These are phyloP conservation scores for Quercus mongolica DNA, from an alignment of 306 rosid genomes.

Conservation along the genomic window DNA sequence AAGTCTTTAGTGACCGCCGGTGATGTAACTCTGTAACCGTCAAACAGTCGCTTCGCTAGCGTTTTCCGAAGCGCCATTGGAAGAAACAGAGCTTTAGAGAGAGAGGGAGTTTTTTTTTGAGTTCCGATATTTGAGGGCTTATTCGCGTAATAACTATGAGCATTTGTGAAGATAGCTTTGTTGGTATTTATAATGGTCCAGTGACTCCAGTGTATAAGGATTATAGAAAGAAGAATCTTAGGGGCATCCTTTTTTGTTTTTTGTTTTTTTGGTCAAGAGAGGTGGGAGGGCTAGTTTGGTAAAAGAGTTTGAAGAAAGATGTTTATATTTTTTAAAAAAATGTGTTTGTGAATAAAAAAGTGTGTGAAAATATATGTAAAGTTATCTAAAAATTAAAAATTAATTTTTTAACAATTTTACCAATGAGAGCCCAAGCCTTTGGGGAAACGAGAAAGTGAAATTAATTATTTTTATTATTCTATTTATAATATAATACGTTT, in stretches of 20 bases:
- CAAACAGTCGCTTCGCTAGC: constrained; percentile 33
- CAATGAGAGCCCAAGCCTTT: not conserved
- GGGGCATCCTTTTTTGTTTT: not conserved
- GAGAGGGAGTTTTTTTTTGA: not conserved
- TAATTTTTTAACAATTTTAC: fast-evolving
- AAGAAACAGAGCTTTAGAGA: not conserved
- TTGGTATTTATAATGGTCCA: constrained; percentile 29
- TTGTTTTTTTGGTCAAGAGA: not conserved
- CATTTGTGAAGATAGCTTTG: not conserved
- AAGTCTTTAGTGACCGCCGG: constrained; percentile 1
- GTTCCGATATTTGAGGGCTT: constrained; percentile 3
- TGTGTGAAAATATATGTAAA: no score
- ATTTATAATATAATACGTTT: no score
- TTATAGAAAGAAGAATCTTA: constrained; percentile 1
- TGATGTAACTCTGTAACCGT: constrained; percentile 16
- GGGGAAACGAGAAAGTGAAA: not conserved
- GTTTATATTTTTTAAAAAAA: no score
- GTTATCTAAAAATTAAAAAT: no score
- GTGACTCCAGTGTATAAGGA: constrained; percentile 17
- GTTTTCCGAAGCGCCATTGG: constrained; percentile 68
- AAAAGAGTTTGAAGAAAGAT: no score
- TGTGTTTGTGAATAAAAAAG: fast-evolving
- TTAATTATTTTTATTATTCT: not conserved
- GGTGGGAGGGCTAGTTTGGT: no score
- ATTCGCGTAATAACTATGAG: not conserved